Conservation (phyloP, 495 filamentous ascomycete species). For the Podospora conica region DNA sequence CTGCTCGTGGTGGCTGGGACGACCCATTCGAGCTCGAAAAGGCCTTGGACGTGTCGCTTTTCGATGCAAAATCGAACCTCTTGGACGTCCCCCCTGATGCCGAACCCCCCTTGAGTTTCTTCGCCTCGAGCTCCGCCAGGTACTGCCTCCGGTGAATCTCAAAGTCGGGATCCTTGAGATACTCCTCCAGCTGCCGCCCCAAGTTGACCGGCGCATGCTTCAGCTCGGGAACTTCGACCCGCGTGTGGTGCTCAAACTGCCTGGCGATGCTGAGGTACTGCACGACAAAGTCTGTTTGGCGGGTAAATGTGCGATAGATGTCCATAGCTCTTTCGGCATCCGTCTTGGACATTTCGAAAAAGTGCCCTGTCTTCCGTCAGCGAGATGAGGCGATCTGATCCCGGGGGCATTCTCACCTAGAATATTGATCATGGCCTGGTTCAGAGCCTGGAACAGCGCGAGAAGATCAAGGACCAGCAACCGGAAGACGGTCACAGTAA, state of each 20-base stretch:
- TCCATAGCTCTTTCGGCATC: constrained; percentile 88
- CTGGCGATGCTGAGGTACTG: constrained; percentile 81
- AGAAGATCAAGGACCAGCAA: constrained; percentile 86
- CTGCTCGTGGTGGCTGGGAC: constrained; percentile 10
- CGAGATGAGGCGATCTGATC: background rate
- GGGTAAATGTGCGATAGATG: constrained; percentile 90
- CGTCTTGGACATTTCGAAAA: constrained; percentile 94
- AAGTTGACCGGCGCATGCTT: constrained; percentile 95
- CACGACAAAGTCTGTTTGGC: constrained; percentile 88
- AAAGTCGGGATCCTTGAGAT: constrained; percentile 92
- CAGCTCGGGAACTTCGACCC: constrained; percentile 91
- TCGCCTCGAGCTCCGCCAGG: constrained; percentile 75
- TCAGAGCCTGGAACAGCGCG: constrained; percentile 88
- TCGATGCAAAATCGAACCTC: constrained; percentile 31
- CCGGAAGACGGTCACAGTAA: constrained; percentile 92
- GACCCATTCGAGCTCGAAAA: constrained; percentile 29
- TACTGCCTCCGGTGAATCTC: constrained; percentile 92
- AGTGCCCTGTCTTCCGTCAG: constrained; percentile 65
- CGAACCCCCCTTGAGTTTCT: constrained; percentile 51
- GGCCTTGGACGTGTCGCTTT: constrained; percentile 33
- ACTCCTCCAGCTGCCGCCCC: constrained; percentile 84
- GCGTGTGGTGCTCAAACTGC: constrained; percentile 83
- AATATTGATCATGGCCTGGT: constrained; percentile 96
- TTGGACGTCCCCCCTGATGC: constrained; percentile 21
- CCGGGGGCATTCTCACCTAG: constrained; percentile 54